Evolutionary conservation across 179 eudicot genomes (phyloP).

Genomic region (Silene coronaria): DNA sequence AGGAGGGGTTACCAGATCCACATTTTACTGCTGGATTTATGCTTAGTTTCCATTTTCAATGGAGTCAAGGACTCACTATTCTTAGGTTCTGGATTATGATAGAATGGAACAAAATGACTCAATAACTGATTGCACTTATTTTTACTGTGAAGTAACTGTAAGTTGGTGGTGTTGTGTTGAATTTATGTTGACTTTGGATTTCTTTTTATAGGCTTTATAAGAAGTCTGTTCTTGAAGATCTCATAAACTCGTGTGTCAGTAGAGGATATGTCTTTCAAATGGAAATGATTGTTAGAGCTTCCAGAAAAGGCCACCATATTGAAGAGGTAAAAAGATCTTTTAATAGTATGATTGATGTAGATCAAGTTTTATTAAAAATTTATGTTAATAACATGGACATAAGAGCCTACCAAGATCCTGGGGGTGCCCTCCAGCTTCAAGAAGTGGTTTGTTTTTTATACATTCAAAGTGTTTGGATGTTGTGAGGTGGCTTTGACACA

Average conservation of each 20-base stretch:
- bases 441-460: too few relatives aligned
- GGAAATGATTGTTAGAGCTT: slow-evolving; percentile 97
- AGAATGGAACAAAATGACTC: neutral
- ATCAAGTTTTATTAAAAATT: neutral
- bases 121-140: neutral
- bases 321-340: slow-evolving; percentile 60
- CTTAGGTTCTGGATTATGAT: neutral
- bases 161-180: neutral
- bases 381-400: neutral
- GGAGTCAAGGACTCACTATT: neutral
- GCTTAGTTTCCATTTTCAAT: neutral
- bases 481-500: neutral
- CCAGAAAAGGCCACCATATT: slow-evolving; percentile 82
- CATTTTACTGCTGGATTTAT: neutral
- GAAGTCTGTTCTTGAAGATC: slow-evolving; percentile 87
- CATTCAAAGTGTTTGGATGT: neutral
- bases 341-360: neutral
- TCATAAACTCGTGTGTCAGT: slow-evolving; percentile 83
- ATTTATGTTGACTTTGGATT: neutral
- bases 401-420: neutral
- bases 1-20: neutral
- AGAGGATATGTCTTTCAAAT: slow-evolving; percentile 94
- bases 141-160: neutral
- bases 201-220: slow-evolving; percentile 48
- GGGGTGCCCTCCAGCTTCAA: neutral